Evolutionary conservation across 2,329 filamentous ascomycete genomes (phyloP).

Genomic region (Orbilia brochopaga): DNA sequence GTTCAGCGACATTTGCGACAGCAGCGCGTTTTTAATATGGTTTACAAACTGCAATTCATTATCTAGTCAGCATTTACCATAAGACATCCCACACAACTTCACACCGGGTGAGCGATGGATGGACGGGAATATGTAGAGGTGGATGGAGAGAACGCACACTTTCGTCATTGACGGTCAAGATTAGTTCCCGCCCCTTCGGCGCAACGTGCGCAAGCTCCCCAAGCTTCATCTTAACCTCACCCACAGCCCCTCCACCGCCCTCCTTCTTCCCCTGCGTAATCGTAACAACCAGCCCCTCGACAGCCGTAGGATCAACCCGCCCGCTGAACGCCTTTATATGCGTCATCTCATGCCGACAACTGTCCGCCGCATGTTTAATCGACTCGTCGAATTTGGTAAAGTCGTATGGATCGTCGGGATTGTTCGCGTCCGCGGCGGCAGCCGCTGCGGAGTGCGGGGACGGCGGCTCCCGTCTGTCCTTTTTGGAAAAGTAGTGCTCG

Average conservation of each 20-base stretch:
- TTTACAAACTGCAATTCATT: slow-evolving; percentile 31
- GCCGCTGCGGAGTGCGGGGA: slow-evolving; percentile 19
- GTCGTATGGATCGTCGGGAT: slow-evolving; percentile 35
- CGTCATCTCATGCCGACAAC: slow-evolving; percentile 29
- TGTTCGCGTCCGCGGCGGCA: slow-evolving; percentile 15
- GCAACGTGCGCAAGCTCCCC: slow-evolving; percentile 41
- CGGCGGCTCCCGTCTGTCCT: not conserved
- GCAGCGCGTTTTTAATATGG: slow-evolving; percentile 39
- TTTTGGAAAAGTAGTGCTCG: too few relatives aligned
- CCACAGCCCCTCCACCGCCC: slow-evolving; percentile 14
- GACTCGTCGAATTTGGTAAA: slow-evolving; percentile 47
- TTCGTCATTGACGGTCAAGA: slow-evolving; percentile 48
- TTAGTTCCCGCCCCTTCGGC: slow-evolving; percentile 44
- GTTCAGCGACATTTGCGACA: slow-evolving; percentile 43
- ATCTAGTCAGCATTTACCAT: not conserved
- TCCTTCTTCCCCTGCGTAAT: slow-evolving; percentile 41
- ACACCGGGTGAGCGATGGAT: too few relatives aligned
- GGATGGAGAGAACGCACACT: slow-evolving; percentile 16
- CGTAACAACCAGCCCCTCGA: slow-evolving; percentile 34
- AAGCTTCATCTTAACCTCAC: slow-evolving; percentile 43
- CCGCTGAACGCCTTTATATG: slow-evolving; percentile 44
- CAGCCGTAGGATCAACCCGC: slow-evolving; percentile 38
- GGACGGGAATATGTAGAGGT: too few relatives aligned
- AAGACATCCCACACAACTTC: not conserved
- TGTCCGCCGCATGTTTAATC: slow-evolving; percentile 38